Conservation (phyloP, 2,329 filamentous ascomycete genomes). For the Penicillium thymicola region DNA sequence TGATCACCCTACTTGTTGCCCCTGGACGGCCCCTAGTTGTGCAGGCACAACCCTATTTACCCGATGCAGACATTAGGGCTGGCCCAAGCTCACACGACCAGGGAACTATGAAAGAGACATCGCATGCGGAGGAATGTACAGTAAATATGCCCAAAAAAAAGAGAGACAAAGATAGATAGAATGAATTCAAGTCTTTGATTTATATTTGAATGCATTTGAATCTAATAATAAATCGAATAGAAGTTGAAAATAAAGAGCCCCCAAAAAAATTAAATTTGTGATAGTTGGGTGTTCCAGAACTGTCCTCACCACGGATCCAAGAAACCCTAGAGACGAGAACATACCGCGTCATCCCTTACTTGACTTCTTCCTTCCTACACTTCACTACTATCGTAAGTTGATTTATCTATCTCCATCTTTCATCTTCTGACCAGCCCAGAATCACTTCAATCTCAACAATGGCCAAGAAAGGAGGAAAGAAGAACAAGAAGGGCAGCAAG, state of each 20-base stretch:
- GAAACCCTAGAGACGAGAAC: slow-evolving; percentile 4
- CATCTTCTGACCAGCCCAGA: slow-evolving; percentile 14
- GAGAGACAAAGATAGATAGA: not conserved
- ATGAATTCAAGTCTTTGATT: not conserved
- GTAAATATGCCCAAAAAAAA: not conserved
- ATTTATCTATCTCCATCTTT: not conserved
- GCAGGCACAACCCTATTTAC: slow-evolving; percentile 22
- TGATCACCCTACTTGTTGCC: not conserved
- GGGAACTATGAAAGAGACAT: slow-evolving; percentile 12
- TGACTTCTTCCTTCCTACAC: slow-evolving; percentile 17
- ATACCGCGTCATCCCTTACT: slow-evolving; percentile 23
- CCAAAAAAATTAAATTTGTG: not conserved
- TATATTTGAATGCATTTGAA: not conserved
- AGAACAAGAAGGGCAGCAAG: slow-evolving; percentile 32
- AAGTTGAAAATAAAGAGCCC: not conserved
- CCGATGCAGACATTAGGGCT: slow-evolving; percentile 24
- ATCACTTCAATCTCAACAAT: slow-evolving; percentile 19
- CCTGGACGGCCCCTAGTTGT: slow-evolving; percentile 7
- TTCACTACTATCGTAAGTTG: slow-evolving; percentile 7
- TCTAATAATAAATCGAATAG: not conserved
- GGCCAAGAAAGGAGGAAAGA: slow-evolving; percentile 37
- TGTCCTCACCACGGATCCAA: slow-evolving; percentile 5
- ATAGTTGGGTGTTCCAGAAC: slow-evolving; percentile 8
- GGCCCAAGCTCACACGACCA: slow-evolving; percentile 17
- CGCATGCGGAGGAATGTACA: slow-evolving; percentile 3